A percentile compares a stretch with the other conserved stretches of the same genome.
phyloP scores from a whole-genome alignment of 2,329 filamentous ascomycete species.

The Endoconidiophora laricicola region DNA sequence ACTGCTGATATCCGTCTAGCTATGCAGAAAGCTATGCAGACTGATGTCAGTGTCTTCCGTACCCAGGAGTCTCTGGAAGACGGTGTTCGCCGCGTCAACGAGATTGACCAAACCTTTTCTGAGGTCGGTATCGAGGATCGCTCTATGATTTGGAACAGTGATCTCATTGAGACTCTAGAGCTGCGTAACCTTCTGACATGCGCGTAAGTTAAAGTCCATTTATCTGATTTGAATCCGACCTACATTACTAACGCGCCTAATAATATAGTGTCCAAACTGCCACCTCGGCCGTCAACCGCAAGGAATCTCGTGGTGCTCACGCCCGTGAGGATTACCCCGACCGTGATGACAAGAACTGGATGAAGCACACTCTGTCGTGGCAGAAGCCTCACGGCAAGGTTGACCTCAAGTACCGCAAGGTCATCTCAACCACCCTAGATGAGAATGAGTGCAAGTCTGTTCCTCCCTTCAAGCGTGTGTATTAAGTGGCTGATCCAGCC shows the following conservation, averaged over 20 bases:
- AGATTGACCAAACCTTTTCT: conserved; percentile 64
- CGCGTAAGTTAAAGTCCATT: conserved; percentile 48
- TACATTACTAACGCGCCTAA: conserved; percentile 11
- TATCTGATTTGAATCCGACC: conserved; percentile 2
- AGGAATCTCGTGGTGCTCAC: conserved; percentile 94
- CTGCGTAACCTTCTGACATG: conserved; percentile 90
- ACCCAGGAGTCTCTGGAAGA: conserved; percentile 87
- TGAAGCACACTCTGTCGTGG: conserved; percentile 97
- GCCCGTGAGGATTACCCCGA: conserved; percentile 94
- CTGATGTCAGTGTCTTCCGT: conserved; percentile 90
- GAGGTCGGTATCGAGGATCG: conserved; percentile 92
- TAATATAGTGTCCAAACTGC: conserved; percentile 66
- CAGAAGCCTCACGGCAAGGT: conserved; percentile 89
- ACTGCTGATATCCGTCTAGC: conserved; percentile 75
- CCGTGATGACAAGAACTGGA: conserved; percentile 90
- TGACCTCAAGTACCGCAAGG: conserved; percentile 70
- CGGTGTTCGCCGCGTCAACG: conserved; percentile 73
- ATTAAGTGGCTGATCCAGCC: conserved; percentile 33
- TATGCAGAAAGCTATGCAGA: conserved; percentile 99
- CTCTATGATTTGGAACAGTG: conserved; percentile 99
- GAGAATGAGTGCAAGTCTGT: conserved; percentile 93
- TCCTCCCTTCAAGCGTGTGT: conserved; percentile 88
- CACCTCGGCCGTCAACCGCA: conserved; percentile 74
- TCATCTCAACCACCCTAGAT: conserved; percentile 71
- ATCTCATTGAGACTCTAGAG: conserved; percentile 91